Base-by-base conservation (phyloP, 1,284 basidiomycete genomes). In the Moesziomyces globuligerus region DNA sequence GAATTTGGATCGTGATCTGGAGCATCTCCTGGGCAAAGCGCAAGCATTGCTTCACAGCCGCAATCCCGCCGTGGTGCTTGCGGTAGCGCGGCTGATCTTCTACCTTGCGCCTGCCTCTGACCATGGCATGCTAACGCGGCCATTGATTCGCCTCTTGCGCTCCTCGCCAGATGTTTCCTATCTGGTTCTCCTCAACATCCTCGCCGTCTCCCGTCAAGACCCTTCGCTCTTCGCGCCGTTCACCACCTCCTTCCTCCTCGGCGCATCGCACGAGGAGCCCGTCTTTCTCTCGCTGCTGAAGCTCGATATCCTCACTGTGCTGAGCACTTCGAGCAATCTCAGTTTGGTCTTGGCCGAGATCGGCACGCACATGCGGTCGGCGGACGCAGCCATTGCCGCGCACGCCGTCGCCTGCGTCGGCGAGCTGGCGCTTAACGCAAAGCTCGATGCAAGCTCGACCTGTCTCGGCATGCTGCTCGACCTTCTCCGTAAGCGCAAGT, bases 1-100 rank as follows among this genome's bases (percentile, higher is more conserved):
- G 15, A 47, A 64, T 6, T 45, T 78, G 11, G 78, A 81, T 13
- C 43, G 53, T 0, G 80, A 82, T 45, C 75, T 81, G 2, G 53
- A 69, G 23, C 51, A 81, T 9, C 69, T 82, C 4, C 55, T 79
- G 10, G 40, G 29, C 43, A 74, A 76, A n/a, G 47, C 71, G 1
- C 53, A 70, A 18, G 51, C 51, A 2, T 56, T 81, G 13, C 52
- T 80, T 2, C 41, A 65, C 24, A 77, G 66, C 44, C 66, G 58
- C 37, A 79, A 80, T 41, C 47, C 78, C 1, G 76, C 78, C 6
- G 68, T 75, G 11, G 70, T 76, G 4, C 59, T 73, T 21, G 68
- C 71, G n/a, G 71, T 59, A 7, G 52, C 60, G 4, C 65, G 66
- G 11, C 46, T 67, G 11, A 47, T 60, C 45, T 62, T 49, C 42